Percentiles rank a stretch among this genome's conserved stretches.
These are phyloP conservation scores for Amoebophrya sp. DNA, from an alignment of 169 alveolate species.

Conservation along the genomic window DNA sequence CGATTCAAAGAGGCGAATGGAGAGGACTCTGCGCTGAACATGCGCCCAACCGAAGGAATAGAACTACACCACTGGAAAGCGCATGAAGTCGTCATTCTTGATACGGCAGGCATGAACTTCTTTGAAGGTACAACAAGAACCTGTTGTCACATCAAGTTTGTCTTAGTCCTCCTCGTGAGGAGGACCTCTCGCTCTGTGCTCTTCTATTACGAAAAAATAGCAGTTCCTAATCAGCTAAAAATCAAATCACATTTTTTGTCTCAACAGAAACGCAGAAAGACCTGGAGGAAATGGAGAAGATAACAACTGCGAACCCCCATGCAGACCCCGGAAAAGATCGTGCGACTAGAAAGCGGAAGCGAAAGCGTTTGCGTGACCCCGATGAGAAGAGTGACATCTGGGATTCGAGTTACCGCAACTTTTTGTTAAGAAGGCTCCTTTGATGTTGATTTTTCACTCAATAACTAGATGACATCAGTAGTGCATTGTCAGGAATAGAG, in stretches of 20 bases:
- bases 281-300: neutral
- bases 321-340: neutral
- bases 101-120: conserved; percentile 20
- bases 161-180: too few species aligned
- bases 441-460: too few species aligned
- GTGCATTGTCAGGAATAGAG: too few species aligned
- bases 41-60: neutral
- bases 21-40: neutral
- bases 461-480: too few species aligned
- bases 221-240: too few species aligned
- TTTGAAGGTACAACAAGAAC: too few species aligned
- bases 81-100: neutral
- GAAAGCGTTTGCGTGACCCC: neutral
- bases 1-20: neutral
- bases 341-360: neutral
- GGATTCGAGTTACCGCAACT: neutral
- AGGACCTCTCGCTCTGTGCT: too few species aligned
- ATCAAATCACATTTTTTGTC: too few species aligned
- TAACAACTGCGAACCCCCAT: neutral
- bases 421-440: too few species aligned
- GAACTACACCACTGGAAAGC: neutral
- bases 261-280: neutral
- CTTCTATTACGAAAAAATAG: too few species aligned
- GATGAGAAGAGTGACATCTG: neutral
- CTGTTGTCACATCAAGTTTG: too few species aligned